Evolutionary conservation across 257 asterid species (phyloP).

Genomic region (Lantana camara): DNA sequence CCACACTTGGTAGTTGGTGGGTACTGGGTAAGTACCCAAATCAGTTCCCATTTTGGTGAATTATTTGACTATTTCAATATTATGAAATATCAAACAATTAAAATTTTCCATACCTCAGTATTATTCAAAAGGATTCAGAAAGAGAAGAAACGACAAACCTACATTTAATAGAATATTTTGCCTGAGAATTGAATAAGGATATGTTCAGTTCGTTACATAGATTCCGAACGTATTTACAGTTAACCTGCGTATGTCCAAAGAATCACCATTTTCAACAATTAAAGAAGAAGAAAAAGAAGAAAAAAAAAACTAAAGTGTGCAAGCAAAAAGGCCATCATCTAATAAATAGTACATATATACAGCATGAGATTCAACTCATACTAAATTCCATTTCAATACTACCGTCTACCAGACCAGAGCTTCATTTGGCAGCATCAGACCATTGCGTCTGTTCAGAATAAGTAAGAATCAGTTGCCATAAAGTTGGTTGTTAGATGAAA

Average conservation of each 20-base stretch:
- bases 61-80: too few relatives aligned
- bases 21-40: too few relatives aligned
- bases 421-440: background rate
- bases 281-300: background rate
- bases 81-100: too few relatives aligned
- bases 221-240: constrained; percentile 23
- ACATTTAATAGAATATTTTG: background rate
- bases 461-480: background rate
- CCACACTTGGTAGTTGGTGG: too few relatives aligned
- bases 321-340: background rate
- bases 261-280: background rate
- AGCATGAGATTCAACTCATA: background rate
- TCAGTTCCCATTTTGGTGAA: too few relatives aligned
- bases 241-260: background rate
- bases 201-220: constrained; percentile 18
- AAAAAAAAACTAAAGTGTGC: background rate
- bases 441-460: too few relatives aligned
- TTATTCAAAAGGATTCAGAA: too few relatives aligned
- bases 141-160: too few relatives aligned
- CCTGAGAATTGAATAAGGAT: constrained; percentile 2
- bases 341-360: background rate
- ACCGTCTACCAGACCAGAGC: background rate
- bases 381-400: background rate
- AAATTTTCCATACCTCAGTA: too few relatives aligned
- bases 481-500: background rate